Evolutionary conservation across 2,329 filamentous ascomycete genomes (phyloP).

Genomic region (Aspergillus candidus): DNA sequence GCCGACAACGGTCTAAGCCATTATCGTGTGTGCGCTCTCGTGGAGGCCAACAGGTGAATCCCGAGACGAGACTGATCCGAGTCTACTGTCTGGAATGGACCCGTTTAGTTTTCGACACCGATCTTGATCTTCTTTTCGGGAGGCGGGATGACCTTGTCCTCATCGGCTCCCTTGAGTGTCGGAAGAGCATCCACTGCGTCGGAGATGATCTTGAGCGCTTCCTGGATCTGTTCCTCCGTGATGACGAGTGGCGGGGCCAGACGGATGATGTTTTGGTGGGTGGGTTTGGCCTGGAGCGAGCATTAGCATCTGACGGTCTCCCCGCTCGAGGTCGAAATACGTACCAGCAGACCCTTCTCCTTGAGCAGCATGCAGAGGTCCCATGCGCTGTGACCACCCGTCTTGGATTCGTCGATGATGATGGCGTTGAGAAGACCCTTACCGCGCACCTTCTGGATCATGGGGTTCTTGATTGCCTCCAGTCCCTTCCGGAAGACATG

Average conservation of each 20-base stretch:
- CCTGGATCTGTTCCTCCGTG: conserved; percentile 74
- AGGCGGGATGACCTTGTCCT: conserved; percentile 51
- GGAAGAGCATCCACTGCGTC: conserved; percentile 79
- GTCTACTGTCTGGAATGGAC: no score
- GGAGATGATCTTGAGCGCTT: conserved; percentile 71
- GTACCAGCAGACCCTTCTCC: conserved; percentile 85
- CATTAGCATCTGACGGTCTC: not conserved
- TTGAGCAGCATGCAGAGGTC: conserved; percentile 94
- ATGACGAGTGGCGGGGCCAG: conserved; percentile 96
- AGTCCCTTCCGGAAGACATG: conserved; percentile 77
- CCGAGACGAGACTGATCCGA: no score
- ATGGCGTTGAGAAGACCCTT: conserved; percentile 95
- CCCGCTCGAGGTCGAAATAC: conserved; percentile 25
- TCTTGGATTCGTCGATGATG: conserved; percentile 84
- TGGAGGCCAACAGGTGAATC: no score
- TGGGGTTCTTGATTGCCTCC: conserved; percentile 65
- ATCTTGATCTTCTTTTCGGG: conserved; percentile 59
- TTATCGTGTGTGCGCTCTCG: no score
- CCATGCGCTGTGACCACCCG: conserved; percentile 84
- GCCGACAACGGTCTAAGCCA: no score
- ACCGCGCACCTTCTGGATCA: conserved; percentile 77
- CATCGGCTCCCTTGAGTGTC: conserved; percentile 52
- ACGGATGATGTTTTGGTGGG: conserved; percentile 96
- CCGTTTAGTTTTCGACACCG: conserved; percentile 48
- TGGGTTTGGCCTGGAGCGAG: conserved; percentile 78